Evolutionary conservation across 495 filamentous ascomycete genomes (phyloP).

Genomic region (Usnea hakonensis): DNA sequence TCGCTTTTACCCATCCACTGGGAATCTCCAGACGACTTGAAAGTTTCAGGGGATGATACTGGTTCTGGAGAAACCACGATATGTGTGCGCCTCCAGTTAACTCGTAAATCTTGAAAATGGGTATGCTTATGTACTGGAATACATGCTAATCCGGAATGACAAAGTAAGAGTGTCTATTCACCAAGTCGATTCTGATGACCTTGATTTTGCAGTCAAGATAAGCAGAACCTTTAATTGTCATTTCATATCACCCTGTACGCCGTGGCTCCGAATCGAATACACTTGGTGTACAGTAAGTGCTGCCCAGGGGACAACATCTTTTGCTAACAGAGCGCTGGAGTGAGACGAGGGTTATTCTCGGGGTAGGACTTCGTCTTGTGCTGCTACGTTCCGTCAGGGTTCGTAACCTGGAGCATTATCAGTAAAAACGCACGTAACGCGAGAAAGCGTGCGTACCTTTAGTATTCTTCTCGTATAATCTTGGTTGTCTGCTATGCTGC

Average conservation of each 20-base stretch:
- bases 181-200: constrained; percentile 1
- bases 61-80: neutral
- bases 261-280: neutral
- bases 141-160: neutral
- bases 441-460: constrained; percentile 53
- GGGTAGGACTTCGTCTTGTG: constrained; percentile 3
- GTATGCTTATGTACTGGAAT: neutral
- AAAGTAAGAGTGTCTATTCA: neutral
- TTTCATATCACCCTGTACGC: constrained; percentile 12
- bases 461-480: constrained; percentile 95
- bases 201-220: constrained; percentile 6
- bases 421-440: constrained; percentile 1
- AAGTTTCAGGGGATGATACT: neutral
- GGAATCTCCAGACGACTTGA: neutral
- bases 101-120: neutral
- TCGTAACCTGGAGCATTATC: constrained; percentile 36
- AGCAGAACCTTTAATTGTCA: constrained; percentile 11
- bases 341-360: constrained; percentile 4
- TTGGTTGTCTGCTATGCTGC: constrained; percentile 95
- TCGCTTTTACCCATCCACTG: neutral
- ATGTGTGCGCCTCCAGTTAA: neutral
- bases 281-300: neutral
- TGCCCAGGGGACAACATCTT: neutral
- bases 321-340: constrained; percentile 4
- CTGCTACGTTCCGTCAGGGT: constrained; percentile 33